Base-by-base conservation (phyloP, 2,329 filamentous ascomycete species). In the Monilinia vaccinii-corymbosi region DNA sequence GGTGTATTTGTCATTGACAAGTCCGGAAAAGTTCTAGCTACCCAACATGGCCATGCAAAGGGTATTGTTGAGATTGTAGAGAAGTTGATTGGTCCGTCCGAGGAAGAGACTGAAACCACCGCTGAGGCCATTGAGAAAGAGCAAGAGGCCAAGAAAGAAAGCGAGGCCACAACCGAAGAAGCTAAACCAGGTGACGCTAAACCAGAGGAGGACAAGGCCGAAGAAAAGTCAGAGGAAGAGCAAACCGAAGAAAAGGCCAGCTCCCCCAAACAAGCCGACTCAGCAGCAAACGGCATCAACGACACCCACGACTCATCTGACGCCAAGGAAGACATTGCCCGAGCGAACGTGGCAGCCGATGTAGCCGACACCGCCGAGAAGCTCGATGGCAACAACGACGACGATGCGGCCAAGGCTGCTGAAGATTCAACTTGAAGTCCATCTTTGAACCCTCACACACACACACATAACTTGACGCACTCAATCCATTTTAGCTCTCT, bases 1-100 rank as follows among this genome's bases (percentile, higher is more conserved):
- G 94, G 93, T 65, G 91, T 97, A 44, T 95, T 97, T 68, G 89
- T 90, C 55, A 80, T 97, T 58, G 81, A 89, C 73, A 95, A 94
- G 78, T 72, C 80, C 28, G 92, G 91, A 61, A 91, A 92, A 73
- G 84, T 96, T 25, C 79, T 95, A 42, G 82, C 88, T 23, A 81
- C 84, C 40, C 82, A 93, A 75, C 74, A 86, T 1, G 93, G 91
- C 62, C 84, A 88, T 38, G 92, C 93, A 10, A 84, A 84, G 62
- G 85, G 81, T 11, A 97, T 93, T 6, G 81, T 93, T 32, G 84
- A 89, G 18, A 84, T 85, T 28, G 91, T 94, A 25, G 85, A 86
- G 77, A 83, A 83, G 71, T 74, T 96, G 46, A 83, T 92, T 32
- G 78, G 75, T 56, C 69, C 56, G n/a, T 60, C 61, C 45, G 66